Evolutionary conservation across 208 protist species (phyloP), one percentile per base, ranked within the genome.

Genomic region (Leptomonas seymouri): DNA sequence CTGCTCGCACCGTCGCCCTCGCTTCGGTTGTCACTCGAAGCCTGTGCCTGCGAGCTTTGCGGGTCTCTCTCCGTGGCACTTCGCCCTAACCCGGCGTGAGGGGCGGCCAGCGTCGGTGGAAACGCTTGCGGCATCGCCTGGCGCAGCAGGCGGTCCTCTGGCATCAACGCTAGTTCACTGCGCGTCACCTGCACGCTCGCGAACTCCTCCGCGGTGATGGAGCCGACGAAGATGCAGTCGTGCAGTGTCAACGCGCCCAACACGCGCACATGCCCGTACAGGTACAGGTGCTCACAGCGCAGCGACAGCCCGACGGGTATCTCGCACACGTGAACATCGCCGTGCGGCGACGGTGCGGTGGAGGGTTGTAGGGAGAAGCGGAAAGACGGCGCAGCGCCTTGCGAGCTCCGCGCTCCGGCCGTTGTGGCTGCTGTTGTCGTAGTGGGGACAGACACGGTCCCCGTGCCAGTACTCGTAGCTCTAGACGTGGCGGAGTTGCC

Each of bases 231-330:
- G 6, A 71, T 70, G 71, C 89, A 94, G 60, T 85, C 61, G 15
- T 73, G 21, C n/a, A 94, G 72, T 44, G 68, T 62, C 30, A 94
- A 64, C 16, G 53, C 41, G 30, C 89, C 89, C 21, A 85, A 59
- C 5, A 94, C 82, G 36, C 54, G 77, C 25, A 94, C 64, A 41
- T 85, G 77, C 0, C 76, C 86, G 65, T 89, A 87, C 16, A 94
- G 45, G 54, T 66, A 74, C 46, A 90, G 20, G 39, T 90, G 51
- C 28, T 60, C 57, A 14, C 89, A 64, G 20, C 71, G 74, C 46
- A 94, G 65, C 23, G 81, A 77, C 34, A 78, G 76, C 23, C 78
- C 74, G 3, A 28, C 39, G 8, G 82, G 79, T 28, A 94, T 73
- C 21, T 67, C 74, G 46, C 68, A 78, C 39, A 57, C 48, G 71